These are phyloP conservation scores for Paraphaeosphaeria minitans DNA, from an alignment of 2,329 filamentous ascomycete genomes.

Conservation along the genomic window DNA sequence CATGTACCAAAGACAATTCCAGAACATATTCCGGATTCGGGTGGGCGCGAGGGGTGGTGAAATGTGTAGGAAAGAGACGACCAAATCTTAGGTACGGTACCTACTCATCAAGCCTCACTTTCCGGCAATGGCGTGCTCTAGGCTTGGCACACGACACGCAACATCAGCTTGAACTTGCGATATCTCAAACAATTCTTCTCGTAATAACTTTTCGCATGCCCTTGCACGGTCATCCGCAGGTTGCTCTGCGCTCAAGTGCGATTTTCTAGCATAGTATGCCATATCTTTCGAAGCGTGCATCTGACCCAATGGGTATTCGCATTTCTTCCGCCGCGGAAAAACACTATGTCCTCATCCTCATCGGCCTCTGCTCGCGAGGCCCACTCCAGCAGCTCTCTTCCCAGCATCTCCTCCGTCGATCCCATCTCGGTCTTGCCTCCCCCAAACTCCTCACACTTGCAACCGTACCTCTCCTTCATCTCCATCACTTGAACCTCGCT, in stretches of 20 bases:
- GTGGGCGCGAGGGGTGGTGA: not conserved
- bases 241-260: too few relatives aligned
- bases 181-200: not conserved
- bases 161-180: not conserved
- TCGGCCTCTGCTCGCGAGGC: not conserved
- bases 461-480: not conserved
- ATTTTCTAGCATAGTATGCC: too few relatives aligned
- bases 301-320: too few relatives aligned
- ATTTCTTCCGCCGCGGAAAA: too few relatives aligned
- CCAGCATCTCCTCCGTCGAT: not conserved
- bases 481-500: not conserved
- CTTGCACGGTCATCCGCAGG: not conserved
- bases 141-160: not conserved
- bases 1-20: not conserved
- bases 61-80: conserved; percentile 1
- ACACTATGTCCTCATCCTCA: not conserved
- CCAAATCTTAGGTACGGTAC: too few relatives aligned
- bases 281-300: too few relatives aligned
- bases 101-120: not conserved
- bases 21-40: not conserved
- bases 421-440: not conserved
- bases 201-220: not conserved
- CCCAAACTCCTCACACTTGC: not conserved
- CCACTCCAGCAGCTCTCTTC: not conserved
- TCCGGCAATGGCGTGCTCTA: not conserved